phyloP scores from a whole-genome alignment of 805 yeast species.

The Saccharomyces mikatae region DNA sequence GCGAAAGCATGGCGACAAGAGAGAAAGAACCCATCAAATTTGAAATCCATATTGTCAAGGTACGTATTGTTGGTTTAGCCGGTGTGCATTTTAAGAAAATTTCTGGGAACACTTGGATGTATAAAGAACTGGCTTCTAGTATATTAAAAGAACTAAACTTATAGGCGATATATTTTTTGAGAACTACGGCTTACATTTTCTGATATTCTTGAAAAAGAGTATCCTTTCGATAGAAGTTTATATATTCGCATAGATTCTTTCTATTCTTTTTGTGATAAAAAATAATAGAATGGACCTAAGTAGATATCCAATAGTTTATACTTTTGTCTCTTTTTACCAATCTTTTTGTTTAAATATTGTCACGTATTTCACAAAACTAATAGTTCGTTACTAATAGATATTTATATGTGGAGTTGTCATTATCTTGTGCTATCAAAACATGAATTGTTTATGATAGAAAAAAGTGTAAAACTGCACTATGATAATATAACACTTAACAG shows the following conservation, averaged over 20 bases:
- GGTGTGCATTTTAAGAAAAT: conserved; percentile 94
- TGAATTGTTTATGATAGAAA: too few relatives aligned
- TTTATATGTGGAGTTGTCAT: too few relatives aligned
- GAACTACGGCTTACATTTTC: not conserved
- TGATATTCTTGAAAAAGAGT: not conserved
- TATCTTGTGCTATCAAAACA: too few relatives aligned
- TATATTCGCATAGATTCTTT: not conserved
- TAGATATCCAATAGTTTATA: not conserved
- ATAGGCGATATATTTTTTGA: conserved; percentile 21
- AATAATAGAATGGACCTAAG: not conserved
- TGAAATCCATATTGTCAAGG: conserved; percentile 87
- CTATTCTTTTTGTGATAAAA: not conserved
- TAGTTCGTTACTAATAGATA: too few relatives aligned
- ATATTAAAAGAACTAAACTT: conserved; percentile 65
- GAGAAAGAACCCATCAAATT: conserved; percentile 65
- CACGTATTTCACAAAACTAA: not conserved
- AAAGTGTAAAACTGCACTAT: too few relatives aligned
- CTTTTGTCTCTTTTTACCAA: not conserved
- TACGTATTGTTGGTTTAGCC: conserved; percentile 79
- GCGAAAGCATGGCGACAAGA: conserved; percentile 15
- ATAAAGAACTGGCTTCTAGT: conserved; percentile 82
- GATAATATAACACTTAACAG: too few relatives aligned
- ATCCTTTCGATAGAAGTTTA: not conserved
- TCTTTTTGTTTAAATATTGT: not conserved
- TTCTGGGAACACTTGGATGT: conserved; percentile 91